A percentile compares a stretch with the other conserved stretches of the same genome.
Evolutionary conservation across 352 stramenopile genomes (phyloP).

Genomic region (Thalassiosira hispida): DNA sequence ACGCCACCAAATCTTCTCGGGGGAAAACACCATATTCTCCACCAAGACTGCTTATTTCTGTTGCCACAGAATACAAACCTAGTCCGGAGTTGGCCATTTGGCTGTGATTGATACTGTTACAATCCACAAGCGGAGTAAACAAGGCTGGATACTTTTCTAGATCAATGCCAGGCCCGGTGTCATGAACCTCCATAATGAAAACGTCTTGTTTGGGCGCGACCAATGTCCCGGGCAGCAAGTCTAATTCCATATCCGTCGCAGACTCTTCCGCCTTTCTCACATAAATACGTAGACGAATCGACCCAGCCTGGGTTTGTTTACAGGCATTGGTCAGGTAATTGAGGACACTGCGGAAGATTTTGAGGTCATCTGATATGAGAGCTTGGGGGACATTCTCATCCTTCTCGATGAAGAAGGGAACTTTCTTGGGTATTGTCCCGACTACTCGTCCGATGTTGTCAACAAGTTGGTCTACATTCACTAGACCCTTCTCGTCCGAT

Average conservation of each 20-base stretch:
- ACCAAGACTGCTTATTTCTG: conserved; percentile 65
- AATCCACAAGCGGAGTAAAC: conserved; percentile 43
- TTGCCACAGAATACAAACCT: conserved; percentile 74
- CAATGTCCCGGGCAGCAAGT: conserved; percentile 27
- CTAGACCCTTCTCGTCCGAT: conserved; percentile 16
- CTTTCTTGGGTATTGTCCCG: conserved; percentile 57
- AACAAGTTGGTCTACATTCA: conserved; percentile 52
- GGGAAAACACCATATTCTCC: conserved; percentile 69
- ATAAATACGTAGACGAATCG: conserved; percentile 68
- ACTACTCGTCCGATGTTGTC: conserved; percentile 51
- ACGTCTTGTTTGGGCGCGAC: conserved; percentile 42
- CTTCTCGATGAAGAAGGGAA: conserved; percentile 54
- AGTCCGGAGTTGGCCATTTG: conserved; percentile 37
- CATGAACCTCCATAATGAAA: conserved; percentile 62
- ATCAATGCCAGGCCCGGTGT: conserved; percentile 56
- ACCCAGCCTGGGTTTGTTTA: conserved; percentile 69
- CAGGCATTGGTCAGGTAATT: conserved; percentile 82
- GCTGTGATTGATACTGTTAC: conserved; percentile 3
- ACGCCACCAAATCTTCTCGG: conserved; percentile 22
- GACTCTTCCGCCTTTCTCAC: conserved; percentile 16
- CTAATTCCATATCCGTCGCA: conserved; percentile 2
- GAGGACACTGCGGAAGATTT: conserved; percentile 66
- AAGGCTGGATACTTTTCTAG: conserved; percentile 57
- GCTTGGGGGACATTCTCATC: conserved; percentile 39
- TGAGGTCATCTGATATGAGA: conserved; percentile 58